Evolutionary conservation across 192 early-diverging fungal species (phyloP), one percentile per base, ranked within the genome.

Genomic region (Backusella luteola): DNA sequence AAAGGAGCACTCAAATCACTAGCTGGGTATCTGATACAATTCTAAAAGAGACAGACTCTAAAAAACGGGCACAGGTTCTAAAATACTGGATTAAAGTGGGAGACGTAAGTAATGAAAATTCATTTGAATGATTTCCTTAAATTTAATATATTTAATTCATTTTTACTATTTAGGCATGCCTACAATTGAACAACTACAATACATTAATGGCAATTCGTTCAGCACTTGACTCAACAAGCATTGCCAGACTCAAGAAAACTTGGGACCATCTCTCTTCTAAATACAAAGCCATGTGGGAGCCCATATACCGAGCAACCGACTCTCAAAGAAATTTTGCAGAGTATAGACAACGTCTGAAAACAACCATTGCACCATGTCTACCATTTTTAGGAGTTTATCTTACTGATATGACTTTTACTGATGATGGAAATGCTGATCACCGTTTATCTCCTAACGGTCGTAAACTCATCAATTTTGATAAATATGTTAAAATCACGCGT

Each of bases 381-480:
- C 94, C 94, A 0, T 96, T 93, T 73, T 84, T 96, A 46, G 94
- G 94, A 4, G 80, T 94, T 39, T 94, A 91, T 44, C 82, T 96
- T 29, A 92, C 91, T 14, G 95, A 96, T 69, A 80, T 96, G 77
- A 95, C 93, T 0, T 96, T 96, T 82, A 84, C 91, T 41, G 92
- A 95, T 46, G 95, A 96, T 72, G 94, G 95, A 21, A 96, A 94
- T 80, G 82, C 90, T 46, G 89, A 96, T 75, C 79, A 84, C 70
- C 80, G 94, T 34, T 79, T 84, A 42, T 85, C 77, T 67, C 74
- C 84, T 63, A 80, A 77, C 76, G 71, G 80, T 26, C 83, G 83
- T 19, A 83, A 86, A n/a, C 85, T 96, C 15, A 95, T 97, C 87
- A 97, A 97, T 83, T 96, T 96, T 86, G 86, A 86, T 81, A 96